A percentile compares a stretch with the other conserved stretches of the same genome.
These are phyloP conservation scores for Citrus australasica DNA, from an alignment of 345 rosid species.

Conservation along the genomic window DNA sequence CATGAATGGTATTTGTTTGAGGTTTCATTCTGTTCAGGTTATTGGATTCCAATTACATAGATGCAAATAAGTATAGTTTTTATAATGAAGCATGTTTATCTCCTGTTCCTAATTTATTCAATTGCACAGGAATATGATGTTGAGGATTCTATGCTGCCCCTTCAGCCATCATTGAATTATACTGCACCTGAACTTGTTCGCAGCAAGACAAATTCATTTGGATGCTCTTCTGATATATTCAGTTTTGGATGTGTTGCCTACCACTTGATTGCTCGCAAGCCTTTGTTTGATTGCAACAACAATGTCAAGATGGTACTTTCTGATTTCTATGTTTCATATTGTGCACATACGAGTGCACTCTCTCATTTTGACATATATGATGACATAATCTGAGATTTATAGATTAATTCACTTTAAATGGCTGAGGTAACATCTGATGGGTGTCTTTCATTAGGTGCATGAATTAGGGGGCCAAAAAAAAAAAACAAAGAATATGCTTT, in stretches of 20 bases:
- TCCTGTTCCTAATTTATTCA: constrained; percentile 17
- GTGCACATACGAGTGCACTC: background rate
- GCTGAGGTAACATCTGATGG: background rate
- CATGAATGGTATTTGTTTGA: background rate
- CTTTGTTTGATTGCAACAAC: constrained; percentile 90
- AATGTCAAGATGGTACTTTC: constrained; percentile 87
- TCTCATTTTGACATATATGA: background rate
- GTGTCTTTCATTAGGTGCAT: background rate
- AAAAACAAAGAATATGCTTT: background rate
- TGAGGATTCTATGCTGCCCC: constrained; percentile 91
- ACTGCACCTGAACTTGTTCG: constrained; percentile 92
- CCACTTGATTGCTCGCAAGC: constrained; percentile 86
- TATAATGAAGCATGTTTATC: background rate
- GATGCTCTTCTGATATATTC: constrained; percentile 80
- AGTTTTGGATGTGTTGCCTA: constrained; percentile 95
- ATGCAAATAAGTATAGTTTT: background rate
- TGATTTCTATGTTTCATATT: constrained; percentile 6
- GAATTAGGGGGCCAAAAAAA: background rate
- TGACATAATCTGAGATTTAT: background rate
- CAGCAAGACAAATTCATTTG: constrained; percentile 65
- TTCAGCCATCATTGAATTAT: constrained; percentile 90
- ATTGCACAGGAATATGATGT: constrained; percentile 79
- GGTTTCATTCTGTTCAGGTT: background rate
- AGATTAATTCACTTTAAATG: background rate
- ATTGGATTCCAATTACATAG: background rate